Evolutionary conservation across 306 rosid genomes (phyloP), one percentile per base, ranked within the genome.

Genomic region (Biancaea sappan): DNA sequence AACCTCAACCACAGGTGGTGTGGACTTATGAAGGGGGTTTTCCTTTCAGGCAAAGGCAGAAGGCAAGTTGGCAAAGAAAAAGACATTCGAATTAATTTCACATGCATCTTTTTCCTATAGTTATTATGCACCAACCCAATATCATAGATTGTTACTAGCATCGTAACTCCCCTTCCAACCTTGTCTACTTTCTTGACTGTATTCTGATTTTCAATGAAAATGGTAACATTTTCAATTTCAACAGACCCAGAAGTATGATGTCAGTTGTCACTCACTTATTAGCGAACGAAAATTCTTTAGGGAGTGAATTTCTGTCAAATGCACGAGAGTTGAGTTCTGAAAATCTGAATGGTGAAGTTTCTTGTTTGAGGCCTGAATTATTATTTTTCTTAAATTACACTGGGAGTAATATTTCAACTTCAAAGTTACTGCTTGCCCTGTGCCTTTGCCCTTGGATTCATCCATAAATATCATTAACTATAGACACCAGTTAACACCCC

Each of bases 111-210:
- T 73, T 74, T 84, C 76, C 63, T 11, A 25, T 19, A 53, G 74
- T 76, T 81, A 83, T 66, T 71, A 53, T 70, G 18, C 80, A 85
- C 87, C 88, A 72, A 88, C 88, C 66, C 29, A 14, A 28, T 57
- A 16, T 34, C 12, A 1, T 29, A 15, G 13, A 28, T 16, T 28
- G 35, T 28, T 53, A 53, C 26, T 38, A 60, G 34, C 66, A n/a
- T n/a, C n/a, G 18, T 68, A 32, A 66, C 67, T 44, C 21, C 40
- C 40, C 47, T 47, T 58, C 76, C 24, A 72, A 72, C 66, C 71
- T 44, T 48, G 79, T 58, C 79, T 38, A 64, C 61, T 37, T 47
- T 51, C 26, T 61, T 60, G 10, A 48, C 0, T 37, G 6, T n/a
- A 18, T n/a, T n/a, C n/a, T n/a, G n/a, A n/a, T n/a, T n/a, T n/a